Evolutionary conservation across 106 monocot genomes (phyloP).

Genomic region (Xerophyta viscosa): DNA sequence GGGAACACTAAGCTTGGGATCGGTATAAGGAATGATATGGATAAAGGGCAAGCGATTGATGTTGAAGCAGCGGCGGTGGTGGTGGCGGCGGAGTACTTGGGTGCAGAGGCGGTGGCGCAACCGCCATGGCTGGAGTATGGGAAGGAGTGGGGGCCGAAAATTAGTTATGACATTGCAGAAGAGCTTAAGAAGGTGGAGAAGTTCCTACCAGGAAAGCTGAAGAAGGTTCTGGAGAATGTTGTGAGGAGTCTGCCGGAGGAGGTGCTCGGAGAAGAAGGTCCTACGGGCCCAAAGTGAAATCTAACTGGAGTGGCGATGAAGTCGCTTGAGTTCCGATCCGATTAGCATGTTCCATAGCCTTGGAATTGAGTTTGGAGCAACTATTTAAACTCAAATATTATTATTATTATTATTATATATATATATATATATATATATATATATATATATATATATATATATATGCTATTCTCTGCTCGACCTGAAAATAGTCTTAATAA

Average conservation of each 20-base stretch:
- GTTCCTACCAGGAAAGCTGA: slow-evolving; percentile 44
- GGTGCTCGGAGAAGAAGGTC: slow-evolving; percentile 60
- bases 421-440: no score
- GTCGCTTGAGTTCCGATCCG: no score
- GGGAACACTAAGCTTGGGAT: slow-evolving; percentile 29
- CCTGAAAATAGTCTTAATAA: no score
- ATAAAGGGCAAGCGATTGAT: slow-evolving; percentile 42
- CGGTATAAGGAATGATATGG: slow-evolving; percentile 64
- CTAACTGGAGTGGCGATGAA: slow-evolving; percentile 53
- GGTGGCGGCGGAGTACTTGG: slow-evolving; percentile 46
- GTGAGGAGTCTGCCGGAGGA: slow-evolving; percentile 43
- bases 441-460: no score
- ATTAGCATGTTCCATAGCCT: no score
- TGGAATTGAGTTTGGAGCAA: no score
- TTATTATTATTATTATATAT: no score
- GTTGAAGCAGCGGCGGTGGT: slow-evolving; percentile 23
- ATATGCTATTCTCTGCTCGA: no score
- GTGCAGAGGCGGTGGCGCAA: slow-evolving; percentile 12
- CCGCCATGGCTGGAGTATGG: slow-evolving; percentile 66
- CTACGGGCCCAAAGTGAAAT: slow-evolving; percentile 69
- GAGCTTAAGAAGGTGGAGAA: slow-evolving; percentile 39
- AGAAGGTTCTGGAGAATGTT: slow-evolving; percentile 28
- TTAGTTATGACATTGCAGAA: slow-evolving; percentile 30
- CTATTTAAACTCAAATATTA: no score
- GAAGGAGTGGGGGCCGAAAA: slow-evolving; percentile 75